A percentile compares a stretch with the other conserved stretches of the same genome.
Evolutionary conservation across 306 rosid genomes (phyloP).

Genomic region (Quercus agrifolia): DNA sequence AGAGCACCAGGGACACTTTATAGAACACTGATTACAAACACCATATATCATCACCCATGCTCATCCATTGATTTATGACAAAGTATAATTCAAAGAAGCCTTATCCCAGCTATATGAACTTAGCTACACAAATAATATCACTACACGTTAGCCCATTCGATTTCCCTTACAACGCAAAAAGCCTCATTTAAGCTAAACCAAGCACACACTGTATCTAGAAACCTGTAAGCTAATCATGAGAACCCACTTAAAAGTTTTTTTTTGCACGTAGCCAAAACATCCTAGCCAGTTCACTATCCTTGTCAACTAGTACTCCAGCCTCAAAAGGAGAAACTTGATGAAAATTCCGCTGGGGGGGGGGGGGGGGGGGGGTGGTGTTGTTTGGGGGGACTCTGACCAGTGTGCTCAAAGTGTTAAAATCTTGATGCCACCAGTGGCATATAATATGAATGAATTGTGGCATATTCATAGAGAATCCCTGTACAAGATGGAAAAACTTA

Average conservation of each 20-base stretch:
- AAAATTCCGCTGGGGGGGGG: too few relatives aligned
- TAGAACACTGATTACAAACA: neutral
- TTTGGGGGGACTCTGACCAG: too few relatives aligned
- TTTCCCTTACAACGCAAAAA: too few relatives aligned
- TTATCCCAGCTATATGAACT: neutral
- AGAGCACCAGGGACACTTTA: neutral
- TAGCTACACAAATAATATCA: neutral
- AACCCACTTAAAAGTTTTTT: neutral
- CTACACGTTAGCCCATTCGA: neutral
- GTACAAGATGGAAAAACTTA: neutral
- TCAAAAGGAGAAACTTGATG: too few relatives aligned
- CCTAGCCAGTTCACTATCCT: neutral
- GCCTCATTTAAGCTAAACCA: too few relatives aligned
- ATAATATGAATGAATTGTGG: neutral
- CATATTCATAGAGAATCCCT: neutral
- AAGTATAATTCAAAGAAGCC: neutral
- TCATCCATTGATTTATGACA: neutral
- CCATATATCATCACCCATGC: neutral
- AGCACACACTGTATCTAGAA: neutral
- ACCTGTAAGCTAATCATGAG: neutral
- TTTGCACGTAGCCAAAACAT: neutral
- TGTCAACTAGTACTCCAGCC: neutral
- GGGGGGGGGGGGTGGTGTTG: too few relatives aligned
- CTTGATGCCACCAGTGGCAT: neutral
- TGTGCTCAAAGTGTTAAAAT: neutral